Conservation (phyloP, 2,329 filamentous ascomycete genomes). For the Venturia effusa region DNA sequence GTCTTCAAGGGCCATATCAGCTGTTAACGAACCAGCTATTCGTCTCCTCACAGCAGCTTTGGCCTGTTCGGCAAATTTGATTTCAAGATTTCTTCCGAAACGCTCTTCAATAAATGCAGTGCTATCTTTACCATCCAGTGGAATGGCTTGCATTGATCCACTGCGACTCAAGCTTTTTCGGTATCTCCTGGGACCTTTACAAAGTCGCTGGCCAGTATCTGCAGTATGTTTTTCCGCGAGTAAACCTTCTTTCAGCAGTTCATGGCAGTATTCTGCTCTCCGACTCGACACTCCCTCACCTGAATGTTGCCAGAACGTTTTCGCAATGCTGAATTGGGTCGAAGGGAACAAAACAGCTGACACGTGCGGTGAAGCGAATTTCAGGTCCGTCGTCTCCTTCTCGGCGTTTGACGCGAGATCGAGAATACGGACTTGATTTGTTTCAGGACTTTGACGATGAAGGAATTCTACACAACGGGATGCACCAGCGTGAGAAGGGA, state of each 20-base stretch:
- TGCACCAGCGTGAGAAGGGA: conserved; percentile 63
- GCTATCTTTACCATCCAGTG: conserved; percentile 51
- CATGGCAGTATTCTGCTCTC: conserved; percentile 78
- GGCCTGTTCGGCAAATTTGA: conserved; percentile 68
- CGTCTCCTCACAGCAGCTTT: conserved; percentile 76
- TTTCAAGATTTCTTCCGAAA: conserved; percentile 81
- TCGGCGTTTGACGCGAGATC: conserved; percentile 35
- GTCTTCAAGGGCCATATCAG: conserved; percentile 55
- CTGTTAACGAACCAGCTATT: conserved; percentile 76
- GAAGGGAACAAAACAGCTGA: conserved; percentile 57
- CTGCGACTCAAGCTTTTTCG: conserved; percentile 32
- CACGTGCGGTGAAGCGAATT: conserved; percentile 33
- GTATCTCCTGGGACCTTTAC: conserved; percentile 71
- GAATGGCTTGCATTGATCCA: conserved; percentile 9
- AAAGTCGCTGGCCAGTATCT: conserved; percentile 28
- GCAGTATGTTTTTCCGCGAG: conserved; percentile 40
- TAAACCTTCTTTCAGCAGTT: conserved; percentile 59
- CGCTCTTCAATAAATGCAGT: conserved; percentile 82
- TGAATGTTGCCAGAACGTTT: conserved; percentile 96
- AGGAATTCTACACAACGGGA: conserved; percentile 67
- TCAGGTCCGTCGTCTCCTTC: conserved; percentile 22
- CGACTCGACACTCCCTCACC: conserved; percentile 89
- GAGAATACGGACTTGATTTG: conserved; percentile 43
- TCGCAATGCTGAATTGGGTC: conserved; percentile 61
- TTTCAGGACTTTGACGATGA: conserved; percentile 43